Base-by-base conservation (phyloP, 192 early-diverging fungal genomes). In the Backusella morwellensis region DNA sequence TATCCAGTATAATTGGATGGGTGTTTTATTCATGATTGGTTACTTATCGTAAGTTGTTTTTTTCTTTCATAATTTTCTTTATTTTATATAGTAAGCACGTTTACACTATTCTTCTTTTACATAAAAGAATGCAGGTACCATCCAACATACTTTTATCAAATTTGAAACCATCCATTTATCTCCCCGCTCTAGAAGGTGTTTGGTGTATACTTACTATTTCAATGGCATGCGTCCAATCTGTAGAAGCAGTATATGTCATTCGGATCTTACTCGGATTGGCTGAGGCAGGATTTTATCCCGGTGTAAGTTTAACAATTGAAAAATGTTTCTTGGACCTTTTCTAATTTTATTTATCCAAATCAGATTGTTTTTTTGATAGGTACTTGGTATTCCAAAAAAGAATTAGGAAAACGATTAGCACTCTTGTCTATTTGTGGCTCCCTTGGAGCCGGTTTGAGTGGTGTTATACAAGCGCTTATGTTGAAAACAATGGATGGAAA, bases 281-380 rank as follows among this genome's bases (percentile, higher is more conserved):
- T 52, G 82, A 83, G 56, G 82, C 82, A 17, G 82, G 82, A 15
- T 83, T 83, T 70, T 83, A 80, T 68, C 82, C 82, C 14, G 80
- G 80, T 29, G 82, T 83, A 78, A 77, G 75, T 12, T 35, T 19
- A 35, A 35, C 54, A 56, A 56, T 32, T 23, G 21, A 56, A 21
- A 56, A 29, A 59, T 26, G 21, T 21, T 35, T 35, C 54, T 52
- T 32, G 32, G 32, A 32, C 32, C 32, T 73, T 52, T 38, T n/a
- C 19, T 54, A n/a, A 54, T 36, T 56, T 12, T 35, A 23, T 5
- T 71, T 32, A n/a, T 17, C 6, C 6, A 12, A 26, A 17, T 29
- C 72, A 83, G 82, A 80, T 77, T 54, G 70, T 83, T 0, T 83
- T 80, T 47, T 70, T 83, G 42, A 68, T 80, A 6, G 82, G 82